A percentile compares a stretch with the other conserved stretches of the same genome.
Conservation (phyloP, 371 early-diverging fungal species). For the Dichotomocladium elegans region DNA sequence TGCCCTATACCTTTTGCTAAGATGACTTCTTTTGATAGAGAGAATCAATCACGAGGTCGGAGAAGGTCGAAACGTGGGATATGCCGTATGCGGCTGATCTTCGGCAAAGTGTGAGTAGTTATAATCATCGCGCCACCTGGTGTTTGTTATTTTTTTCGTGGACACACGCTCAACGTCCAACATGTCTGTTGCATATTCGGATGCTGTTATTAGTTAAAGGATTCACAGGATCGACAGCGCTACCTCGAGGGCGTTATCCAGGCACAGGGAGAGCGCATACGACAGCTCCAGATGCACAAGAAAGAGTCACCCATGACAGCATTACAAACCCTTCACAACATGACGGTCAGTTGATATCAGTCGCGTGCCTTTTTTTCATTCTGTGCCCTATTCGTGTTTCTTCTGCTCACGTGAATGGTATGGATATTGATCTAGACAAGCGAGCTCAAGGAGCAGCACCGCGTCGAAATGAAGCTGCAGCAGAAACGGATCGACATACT, state of each 20-base stretch:
- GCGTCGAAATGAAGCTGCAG: conserved; percentile 18
- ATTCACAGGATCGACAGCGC: conserved; percentile 25
- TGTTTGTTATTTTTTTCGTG: too few species aligned
- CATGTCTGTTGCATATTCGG: conserved; percentile 17
- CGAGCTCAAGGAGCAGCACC: conserved; percentile 22
- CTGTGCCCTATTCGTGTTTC: too few species aligned
- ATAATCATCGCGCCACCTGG: too few species aligned
- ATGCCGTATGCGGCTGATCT: conserved; percentile 6
- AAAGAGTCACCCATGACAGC: conserved; percentile 24
- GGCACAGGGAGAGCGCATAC: conserved; percentile 27
- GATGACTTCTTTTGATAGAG: too few species aligned
- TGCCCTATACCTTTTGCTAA: neutral
- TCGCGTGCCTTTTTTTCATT: too few species aligned
- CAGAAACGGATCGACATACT: conserved; percentile 25
- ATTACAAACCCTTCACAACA: conserved; percentile 26
- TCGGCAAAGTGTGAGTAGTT: neutral
- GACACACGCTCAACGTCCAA: too few species aligned
- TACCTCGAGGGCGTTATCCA: conserved; percentile 25
- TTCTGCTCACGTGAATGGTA: too few species aligned
- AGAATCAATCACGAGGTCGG: conserved; percentile 3
- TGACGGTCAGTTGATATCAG: conserved; percentile 22
- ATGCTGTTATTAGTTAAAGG: too few species aligned
- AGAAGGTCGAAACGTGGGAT: conserved; percentile 3
- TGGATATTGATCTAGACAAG: conserved; percentile 32
- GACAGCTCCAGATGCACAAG: conserved; percentile 9